phyloP scores from a whole-genome alignment of 768 basidiomycete species.

The Russula sp. region DNA sequence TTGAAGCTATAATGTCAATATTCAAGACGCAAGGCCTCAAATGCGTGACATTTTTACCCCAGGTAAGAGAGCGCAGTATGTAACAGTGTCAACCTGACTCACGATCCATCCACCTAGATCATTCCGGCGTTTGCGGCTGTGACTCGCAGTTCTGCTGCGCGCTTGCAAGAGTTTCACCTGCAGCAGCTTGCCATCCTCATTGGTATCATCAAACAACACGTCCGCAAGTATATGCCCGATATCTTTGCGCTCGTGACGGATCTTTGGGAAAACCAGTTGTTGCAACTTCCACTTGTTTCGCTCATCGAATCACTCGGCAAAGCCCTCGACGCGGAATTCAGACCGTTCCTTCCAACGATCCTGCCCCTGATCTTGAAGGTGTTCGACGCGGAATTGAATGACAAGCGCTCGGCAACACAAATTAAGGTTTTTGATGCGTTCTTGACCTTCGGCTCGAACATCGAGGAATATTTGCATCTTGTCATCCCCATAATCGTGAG shows the following conservation, averaged over 20 bases:
- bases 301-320: constrained; percentile 90
- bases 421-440: constrained; percentile 94
- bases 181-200: constrained; percentile 95
- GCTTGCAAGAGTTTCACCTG: constrained; percentile 88
- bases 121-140: constrained; percentile 93
- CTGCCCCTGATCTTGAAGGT: constrained; percentile 87
- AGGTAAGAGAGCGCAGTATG: constrained; percentile 47
- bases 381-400: constrained; percentile 83
- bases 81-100: background rate
- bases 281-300: constrained; percentile 90
- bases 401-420: constrained; percentile 73
- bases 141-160: constrained; percentile 74
- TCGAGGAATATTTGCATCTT: constrained; percentile 97
- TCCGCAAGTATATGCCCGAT: constrained; percentile 85
- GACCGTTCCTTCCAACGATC: constrained; percentile 88
- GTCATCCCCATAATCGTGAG: constrained; percentile 93
- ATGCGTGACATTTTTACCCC: constrained; percentile 92
- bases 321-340: constrained; percentile 95
- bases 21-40: constrained; percentile 98
- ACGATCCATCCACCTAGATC: constrained; percentile 49
- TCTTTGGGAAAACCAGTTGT: constrained; percentile 79
- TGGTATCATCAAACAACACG: constrained; percentile 95
- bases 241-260: constrained; percentile 84
- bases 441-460: constrained; percentile 90
- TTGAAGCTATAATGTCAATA: constrained; percentile 98